A percentile compares a stretch with the other conserved stretches of the same genome.
Conservation (phyloP, 192 early-diverging fungal genomes). For the Gryganskiella cystojenkinii region DNA sequence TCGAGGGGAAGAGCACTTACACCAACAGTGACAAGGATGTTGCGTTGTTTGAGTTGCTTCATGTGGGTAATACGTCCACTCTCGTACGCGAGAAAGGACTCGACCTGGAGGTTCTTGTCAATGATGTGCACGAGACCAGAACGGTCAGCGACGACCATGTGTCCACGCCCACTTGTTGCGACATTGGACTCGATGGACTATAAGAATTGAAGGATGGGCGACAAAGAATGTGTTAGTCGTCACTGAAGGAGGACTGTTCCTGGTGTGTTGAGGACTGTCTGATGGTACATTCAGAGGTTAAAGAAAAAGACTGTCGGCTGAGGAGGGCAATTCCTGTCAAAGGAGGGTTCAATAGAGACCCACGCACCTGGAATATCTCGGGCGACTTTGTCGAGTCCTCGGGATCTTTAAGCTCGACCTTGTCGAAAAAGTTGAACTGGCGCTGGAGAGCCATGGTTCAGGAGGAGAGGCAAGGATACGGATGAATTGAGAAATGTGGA, state of each 20-base stretch:
- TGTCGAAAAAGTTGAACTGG: constrained; percentile 82
- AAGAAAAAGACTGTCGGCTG: no score
- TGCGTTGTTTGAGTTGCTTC: constrained; percentile 80
- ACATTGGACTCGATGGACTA: constrained; percentile 51
- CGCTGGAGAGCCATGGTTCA: constrained; percentile 47
- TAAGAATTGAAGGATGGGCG: background rate
- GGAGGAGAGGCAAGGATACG: background rate
- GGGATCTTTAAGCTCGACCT: constrained; percentile 68
- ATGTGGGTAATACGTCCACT: constrained; percentile 83
- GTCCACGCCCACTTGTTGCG: constrained; percentile 41
- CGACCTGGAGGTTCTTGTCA: constrained; percentile 70
- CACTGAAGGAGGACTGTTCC: background rate
- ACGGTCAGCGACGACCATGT: constrained; percentile 58
- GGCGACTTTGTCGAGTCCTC: constrained; percentile 63
- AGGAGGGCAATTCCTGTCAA: background rate
- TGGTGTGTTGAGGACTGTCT: background rate
- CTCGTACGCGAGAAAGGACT: constrained; percentile 71
- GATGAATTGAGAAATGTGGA: no score
- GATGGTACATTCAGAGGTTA: background rate
- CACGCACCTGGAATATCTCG: constrained; percentile 68
- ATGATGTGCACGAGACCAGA: constrained; percentile 72
- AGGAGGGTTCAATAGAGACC: background rate
- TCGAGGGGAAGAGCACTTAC: constrained; percentile 55
- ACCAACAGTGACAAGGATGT: constrained; percentile 83
- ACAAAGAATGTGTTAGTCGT: constrained; percentile 1